Base-by-base conservation (phyloP, 495 filamentous ascomycete genomes). In the Chaetomidium leptoderma region DNA sequence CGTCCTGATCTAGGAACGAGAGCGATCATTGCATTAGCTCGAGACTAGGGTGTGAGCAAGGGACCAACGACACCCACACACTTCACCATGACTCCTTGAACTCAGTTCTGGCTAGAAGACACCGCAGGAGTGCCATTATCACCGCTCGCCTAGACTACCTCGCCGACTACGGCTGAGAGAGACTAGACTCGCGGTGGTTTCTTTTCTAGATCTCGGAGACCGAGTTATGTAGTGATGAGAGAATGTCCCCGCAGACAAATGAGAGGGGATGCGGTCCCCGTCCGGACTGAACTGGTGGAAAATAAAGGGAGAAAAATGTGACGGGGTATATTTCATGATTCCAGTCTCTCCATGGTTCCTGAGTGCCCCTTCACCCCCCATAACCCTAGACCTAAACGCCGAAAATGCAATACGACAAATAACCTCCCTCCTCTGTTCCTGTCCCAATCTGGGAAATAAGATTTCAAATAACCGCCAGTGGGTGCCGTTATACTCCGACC, bases 361-460 rank as follows among this genome's bases (percentile, higher is more conserved):
- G 42, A 8, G 37, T 17, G 37, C 13, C 44, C 13, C 44, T 6
- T 9, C 2, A 10, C 21, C 24, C 26, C 30, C 30, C 17, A 37
- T n/a, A 11, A 0, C 29, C 27, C 29, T 5, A 33, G 9, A 24
- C 10, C 21, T 13, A 7, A 44, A 53, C 36, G 24, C 24, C 24
- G 4, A 19, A 42, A 40, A 43, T 53, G 26, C 39, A 53, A 53
- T 8, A 53, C 35, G 14, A 17, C 35, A 26, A 47, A 4, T 13
- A 21, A 23, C 42, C 43, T 6, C 14, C 53, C n/a, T 23, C 16
- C n/a, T 9, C 17, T 26, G 27, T 37, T 14, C 26, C 39, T 21
- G 17, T 23, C 10, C 24, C 53, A 45, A 55, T 55, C 51, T 55
- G 40, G 2, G 1, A 45, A 35, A 46, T 23, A 40, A 45, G 53